Evolutionary conservation across 768 basidiomycete genomes (phyloP).

Genomic region (Hypholoma fasciculare): DNA sequence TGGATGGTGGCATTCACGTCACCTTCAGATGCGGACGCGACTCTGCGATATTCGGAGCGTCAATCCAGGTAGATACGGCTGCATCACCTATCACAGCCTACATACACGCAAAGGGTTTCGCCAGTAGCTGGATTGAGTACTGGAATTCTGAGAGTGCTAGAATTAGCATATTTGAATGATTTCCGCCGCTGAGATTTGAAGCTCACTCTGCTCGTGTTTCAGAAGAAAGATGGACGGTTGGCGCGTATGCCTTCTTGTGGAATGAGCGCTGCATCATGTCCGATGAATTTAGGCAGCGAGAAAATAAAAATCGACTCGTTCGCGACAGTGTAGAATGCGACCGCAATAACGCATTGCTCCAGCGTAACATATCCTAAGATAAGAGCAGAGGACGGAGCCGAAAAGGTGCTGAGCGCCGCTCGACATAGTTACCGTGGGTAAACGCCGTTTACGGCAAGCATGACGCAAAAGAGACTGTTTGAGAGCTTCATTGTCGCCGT

Average conservation of each 20-base stretch:
- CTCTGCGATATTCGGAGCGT: constrained; percentile 33
- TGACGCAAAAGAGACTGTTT: background rate
- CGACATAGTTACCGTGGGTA: background rate
- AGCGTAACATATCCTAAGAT: background rate
- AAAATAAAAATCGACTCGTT: background rate
- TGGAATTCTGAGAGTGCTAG: constrained; percentile 36
- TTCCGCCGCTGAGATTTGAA: background rate
- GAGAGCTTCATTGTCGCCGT: background rate
- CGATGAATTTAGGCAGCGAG: background rate
- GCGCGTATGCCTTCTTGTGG: background rate
- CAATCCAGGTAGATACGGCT: background rate
- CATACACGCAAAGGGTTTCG: constrained; percentile 50
- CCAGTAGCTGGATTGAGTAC: constrained; percentile 74
- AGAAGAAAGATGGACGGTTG: background rate
- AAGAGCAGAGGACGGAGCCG: too few relatives aligned
- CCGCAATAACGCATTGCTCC: background rate
- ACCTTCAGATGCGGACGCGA: constrained; percentile 50
- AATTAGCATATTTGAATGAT: background rate
- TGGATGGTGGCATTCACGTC: constrained; percentile 54
- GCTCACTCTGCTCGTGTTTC: background rate
- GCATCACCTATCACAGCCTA: background rate
- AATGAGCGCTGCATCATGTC: background rate
- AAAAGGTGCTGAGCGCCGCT: too few relatives aligned
- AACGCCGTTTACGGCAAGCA: background rate
- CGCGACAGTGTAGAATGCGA: background rate